These are phyloP conservation scores for Magnaporthiopsis incrustans DNA, from an alignment of 2,329 filamentous ascomycete genomes.

Conservation along the genomic window DNA sequence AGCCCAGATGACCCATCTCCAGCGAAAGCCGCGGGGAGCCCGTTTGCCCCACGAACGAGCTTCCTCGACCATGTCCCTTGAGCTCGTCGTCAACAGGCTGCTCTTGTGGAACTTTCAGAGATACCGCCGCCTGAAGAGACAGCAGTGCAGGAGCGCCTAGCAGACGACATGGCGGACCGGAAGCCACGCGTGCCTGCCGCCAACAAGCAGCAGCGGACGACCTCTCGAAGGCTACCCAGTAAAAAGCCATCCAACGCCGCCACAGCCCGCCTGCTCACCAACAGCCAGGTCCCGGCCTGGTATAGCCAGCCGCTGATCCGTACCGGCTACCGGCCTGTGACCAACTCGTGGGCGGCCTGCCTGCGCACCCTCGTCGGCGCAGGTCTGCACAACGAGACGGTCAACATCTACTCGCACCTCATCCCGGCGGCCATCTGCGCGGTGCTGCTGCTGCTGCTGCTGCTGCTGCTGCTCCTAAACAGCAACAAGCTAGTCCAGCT, in stretches of 20 bases:
- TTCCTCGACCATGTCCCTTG: neutral
- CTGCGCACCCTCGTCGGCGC: conserved; percentile 22
- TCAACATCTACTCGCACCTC: conserved; percentile 28
- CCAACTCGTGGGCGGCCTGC: conserved; percentile 26
- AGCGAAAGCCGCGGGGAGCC: neutral
- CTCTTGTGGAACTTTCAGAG: neutral
- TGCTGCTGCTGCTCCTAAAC: conserved; percentile 12
- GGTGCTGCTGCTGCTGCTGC: conserved; percentile 8
- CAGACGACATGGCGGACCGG: neutral
- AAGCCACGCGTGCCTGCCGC: neutral
- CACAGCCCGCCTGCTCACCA: conserved; percentile 11
- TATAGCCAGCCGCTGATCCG: conserved; percentile 32
- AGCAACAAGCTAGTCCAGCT: conserved; percentile 6
- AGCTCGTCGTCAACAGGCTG: neutral
- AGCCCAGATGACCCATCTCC: neutral
- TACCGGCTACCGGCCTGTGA: conserved; percentile 34
- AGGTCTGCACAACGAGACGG: conserved; percentile 21
- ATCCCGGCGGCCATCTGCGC: conserved; percentile 27
- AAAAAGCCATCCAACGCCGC: neutral
- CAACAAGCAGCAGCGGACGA: neutral
- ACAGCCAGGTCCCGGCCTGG: conserved; percentile 31
- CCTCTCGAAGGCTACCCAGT: no score
- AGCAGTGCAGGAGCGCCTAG: neutral
- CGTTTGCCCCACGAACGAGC: neutral
- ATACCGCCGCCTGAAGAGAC: neutral